These are phyloP conservation scores for Lasiodiplodia hormozganensis DNA, from an alignment of 2,329 filamentous ascomycete species.

Conservation along the genomic window DNA sequence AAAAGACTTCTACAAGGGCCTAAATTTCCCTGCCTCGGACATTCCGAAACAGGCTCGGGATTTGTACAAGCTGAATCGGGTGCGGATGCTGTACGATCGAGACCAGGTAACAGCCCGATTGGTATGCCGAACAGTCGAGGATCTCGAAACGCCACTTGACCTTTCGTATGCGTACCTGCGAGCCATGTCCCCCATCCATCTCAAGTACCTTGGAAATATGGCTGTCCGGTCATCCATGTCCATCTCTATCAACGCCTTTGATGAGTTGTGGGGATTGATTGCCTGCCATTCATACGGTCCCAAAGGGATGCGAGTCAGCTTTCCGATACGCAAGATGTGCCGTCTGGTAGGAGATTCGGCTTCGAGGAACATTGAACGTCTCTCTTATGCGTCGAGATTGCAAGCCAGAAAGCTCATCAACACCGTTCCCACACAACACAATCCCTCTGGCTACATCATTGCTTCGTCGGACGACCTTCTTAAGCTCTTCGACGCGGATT, in stretches of 20 bases:
- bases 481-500: constrained; percentile 85
- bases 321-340: constrained; percentile 92
- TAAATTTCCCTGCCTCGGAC: constrained; percentile 88
- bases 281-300: constrained; percentile 82
- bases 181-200: constrained; percentile 88
- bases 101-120: constrained; percentile 80
- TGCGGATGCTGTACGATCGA: constrained; percentile 84
- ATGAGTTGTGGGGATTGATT: constrained; percentile 86
- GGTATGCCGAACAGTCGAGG: constrained; percentile 77
- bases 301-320: constrained; percentile 86
- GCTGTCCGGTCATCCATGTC: constrained; percentile 93
- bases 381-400: constrained; percentile 84
- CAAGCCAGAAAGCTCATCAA: constrained; percentile 90
- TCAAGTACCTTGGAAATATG: constrained; percentile 90
- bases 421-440: constrained; percentile 78
- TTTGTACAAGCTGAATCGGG: constrained; percentile 89
- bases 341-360: constrained; percentile 84
- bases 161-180: constrained; percentile 84
- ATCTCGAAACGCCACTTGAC: constrained; percentile 77
- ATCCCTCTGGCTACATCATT: constrained; percentile 88
- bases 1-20: constrained; percentile 82
- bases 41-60: constrained; percentile 86
- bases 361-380: constrained; percentile 83
- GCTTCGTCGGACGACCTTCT: constrained; percentile 86
- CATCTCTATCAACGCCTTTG: constrained; percentile 86